Evolutionary conservation across 345 rosid genomes (phyloP).

Genomic region (Hevea brasiliensis): DNA sequence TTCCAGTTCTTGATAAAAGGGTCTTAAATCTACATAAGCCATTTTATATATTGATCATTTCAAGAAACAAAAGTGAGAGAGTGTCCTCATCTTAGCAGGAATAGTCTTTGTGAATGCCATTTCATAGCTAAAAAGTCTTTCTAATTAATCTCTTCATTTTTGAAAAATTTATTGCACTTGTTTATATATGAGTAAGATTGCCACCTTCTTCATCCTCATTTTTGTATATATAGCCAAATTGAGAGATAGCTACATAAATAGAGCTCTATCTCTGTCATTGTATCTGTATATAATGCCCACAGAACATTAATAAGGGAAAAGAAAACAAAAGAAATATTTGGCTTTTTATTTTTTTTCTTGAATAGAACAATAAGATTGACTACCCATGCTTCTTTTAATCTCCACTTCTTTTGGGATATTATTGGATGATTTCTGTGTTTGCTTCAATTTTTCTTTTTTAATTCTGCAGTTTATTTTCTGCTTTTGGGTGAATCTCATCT

Average conservation of each 20-base stretch:
- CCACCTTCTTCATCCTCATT: slow-evolving; percentile 12
- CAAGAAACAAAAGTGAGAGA: no score
- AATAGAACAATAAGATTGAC: not conserved
- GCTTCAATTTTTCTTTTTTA: no score
- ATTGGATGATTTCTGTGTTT: not conserved
- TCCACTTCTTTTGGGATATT: not conserved
- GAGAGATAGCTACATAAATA: no score
- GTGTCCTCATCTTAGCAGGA: no score
- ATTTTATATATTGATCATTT: no score
- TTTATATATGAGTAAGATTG: no score
- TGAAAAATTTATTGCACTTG: no score
- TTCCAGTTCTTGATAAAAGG: no score
- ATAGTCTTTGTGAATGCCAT: no score
- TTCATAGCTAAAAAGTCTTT: no score
- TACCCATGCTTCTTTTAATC: not conserved
- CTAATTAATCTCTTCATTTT: no score
- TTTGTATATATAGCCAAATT: slow-evolving; percentile 1
- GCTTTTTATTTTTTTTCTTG: not conserved
- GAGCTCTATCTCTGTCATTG: not conserved
- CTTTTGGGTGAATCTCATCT: slow-evolving; percentile 5
- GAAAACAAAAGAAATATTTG: not conserved
- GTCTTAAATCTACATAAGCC: no score
- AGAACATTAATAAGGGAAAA: not conserved
- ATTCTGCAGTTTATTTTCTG: not conserved
- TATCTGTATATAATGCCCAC: not conserved